Conservation (phyloP, 768 basidiomycete species). For the Pleurotus tuber-regium region DNA sequence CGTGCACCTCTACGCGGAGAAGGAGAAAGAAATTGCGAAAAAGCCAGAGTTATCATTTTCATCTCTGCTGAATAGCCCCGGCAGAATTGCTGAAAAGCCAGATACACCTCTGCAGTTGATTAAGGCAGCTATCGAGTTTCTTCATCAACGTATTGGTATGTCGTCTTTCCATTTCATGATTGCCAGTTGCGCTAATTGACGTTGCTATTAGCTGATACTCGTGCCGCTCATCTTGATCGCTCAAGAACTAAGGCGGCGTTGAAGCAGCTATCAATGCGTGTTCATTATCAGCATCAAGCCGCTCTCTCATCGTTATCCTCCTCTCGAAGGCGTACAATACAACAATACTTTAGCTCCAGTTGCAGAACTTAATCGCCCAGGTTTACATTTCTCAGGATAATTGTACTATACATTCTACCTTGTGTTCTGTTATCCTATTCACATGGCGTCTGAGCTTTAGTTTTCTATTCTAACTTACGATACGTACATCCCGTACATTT, state of each 20-base stretch:
- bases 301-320: constrained; percentile 6
- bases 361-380: too few relatives aligned
- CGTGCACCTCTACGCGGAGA: constrained; percentile 51
- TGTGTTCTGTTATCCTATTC: too few relatives aligned
- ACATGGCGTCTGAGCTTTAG: too few relatives aligned
- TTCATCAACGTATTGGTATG: constrained; percentile 66
- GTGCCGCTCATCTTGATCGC: constrained; percentile 73
- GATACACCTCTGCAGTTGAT: constrained; percentile 48
- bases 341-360: not conserved
- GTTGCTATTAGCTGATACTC: constrained; percentile 44
- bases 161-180: constrained; percentile 8
- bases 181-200: not conserved
- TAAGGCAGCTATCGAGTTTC: constrained; percentile 41
- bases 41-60: constrained; percentile 6
- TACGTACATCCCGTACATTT: too few relatives aligned
- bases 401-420: too few relatives aligned
- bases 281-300: constrained; percentile 54
- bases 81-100: constrained; percentile 25
- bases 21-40: constrained; percentile 34
- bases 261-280: constrained; percentile 60
- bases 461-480: too few relatives aligned
- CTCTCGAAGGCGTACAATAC: not conserved
- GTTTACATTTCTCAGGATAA: too few relatives aligned
- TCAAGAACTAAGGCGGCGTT: constrained; percentile 70
- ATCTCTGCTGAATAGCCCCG: constrained; percentile 19